Evolutionary conservation across 495 filamentous ascomycete genomes (phyloP).

Genomic region (Daldinia decipiens): DNA sequence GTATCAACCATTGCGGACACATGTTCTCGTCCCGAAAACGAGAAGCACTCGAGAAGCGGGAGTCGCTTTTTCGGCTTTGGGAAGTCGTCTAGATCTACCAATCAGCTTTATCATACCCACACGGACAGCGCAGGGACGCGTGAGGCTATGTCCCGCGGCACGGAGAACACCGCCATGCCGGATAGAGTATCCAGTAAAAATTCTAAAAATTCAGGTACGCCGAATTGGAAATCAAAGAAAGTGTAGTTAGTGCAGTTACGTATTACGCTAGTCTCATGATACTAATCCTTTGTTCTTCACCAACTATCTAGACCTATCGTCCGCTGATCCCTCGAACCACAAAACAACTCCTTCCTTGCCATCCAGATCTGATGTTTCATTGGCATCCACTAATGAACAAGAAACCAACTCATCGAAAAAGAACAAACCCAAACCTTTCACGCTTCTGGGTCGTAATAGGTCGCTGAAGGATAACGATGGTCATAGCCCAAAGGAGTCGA

Average conservation of each 20-base stretch:
- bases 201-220: conserved; percentile 60
- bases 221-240: conserved; percentile 31
- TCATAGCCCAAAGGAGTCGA: conserved; percentile 53
- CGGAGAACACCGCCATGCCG: conserved; percentile 51
- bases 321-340: conserved; percentile 51
- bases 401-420: conserved; percentile 53
- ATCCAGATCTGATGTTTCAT: conserved; percentile 58
- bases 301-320: conserved; percentile 51
- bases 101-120: conserved; percentile 53
- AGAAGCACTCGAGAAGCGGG: conserved; percentile 47
- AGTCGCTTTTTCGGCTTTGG: conserved; percentile 58
- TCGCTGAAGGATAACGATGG: conserved; percentile 69
- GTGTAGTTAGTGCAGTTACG: background rate
- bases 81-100: conserved; percentile 53
- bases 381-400: conserved; percentile 53
- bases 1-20: conserved; percentile 22
- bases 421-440: conserved; percentile 65
- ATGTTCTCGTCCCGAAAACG: conserved; percentile 34
- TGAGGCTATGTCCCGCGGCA: conserved; percentile 58
- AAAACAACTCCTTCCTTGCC: conserved; percentile 50
- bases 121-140: conserved; percentile 46
- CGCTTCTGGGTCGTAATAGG: conserved; percentile 72
- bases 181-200: conserved; percentile 52
- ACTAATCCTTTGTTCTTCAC: conserved; percentile 32
- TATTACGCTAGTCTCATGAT: conserved; percentile 31